Evolutionary conservation across 2,329 filamentous ascomycete genomes (phyloP), one percentile per base, ranked within the genome.

Genomic region (Thielaviopsis musarum): DNA sequence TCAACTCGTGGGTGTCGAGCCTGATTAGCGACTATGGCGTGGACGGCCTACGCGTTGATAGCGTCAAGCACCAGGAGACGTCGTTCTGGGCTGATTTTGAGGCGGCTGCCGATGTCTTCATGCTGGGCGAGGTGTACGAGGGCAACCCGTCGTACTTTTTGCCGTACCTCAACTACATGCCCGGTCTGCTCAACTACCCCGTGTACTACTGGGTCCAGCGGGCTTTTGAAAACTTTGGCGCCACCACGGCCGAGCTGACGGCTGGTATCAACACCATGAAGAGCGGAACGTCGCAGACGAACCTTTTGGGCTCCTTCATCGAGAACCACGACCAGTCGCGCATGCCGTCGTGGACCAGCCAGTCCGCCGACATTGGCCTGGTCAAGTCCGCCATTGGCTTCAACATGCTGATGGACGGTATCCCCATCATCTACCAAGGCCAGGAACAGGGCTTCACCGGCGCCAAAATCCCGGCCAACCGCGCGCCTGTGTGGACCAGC

Each of bases 11-110:
- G 10, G 82, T 87, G 74, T 75, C 63, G 30, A 54, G 77, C 5
- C 90, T 89, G 67, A 91, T 87, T 85, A 75, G 89, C 1, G 73
- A 85, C 60, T 78, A 78, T 24, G 85, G 85, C 1, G 79, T 85
- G 0, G 77, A 82, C 58, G 83, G 83, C 0, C 86, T 86, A 70
- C 76, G 83, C 17, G 78, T 86, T 71, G 83, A 87, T 65, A 80
- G 82, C 13, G 82, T 85, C 66, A 85, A 85, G 66, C 76, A 82
- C 65, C 82, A 83, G 64, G 81, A 77, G 65, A 86, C 86, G 64
- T 72, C 73, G 0, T 63, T 63, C 49, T 63, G 62, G 62, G 74
- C 75, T 1, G 70, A 69, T 0, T 77, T 81, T 59, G 76, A 75
- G 1, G 77, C 83, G 63, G 80, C 79, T 0, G 76, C 79, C 63